Conservation (phyloP, 495 filamentous ascomycete genomes). For the Aspergillus asperescens region DNA sequence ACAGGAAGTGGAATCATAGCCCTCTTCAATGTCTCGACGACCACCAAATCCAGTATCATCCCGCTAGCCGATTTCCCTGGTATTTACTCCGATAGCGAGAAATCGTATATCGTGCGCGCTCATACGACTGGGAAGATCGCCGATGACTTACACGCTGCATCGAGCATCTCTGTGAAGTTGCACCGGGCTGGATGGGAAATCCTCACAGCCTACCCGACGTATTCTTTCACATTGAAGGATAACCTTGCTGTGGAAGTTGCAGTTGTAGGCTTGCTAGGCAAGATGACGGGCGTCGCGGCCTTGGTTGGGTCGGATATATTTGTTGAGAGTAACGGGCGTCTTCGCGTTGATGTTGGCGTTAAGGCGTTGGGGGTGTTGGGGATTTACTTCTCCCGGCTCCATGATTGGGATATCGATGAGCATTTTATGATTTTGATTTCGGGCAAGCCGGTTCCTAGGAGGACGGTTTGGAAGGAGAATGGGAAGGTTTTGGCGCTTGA, state of each 20-base stretch:
- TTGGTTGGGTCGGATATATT: slow-evolving; percentile 55
- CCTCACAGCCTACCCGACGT: slow-evolving; percentile 64
- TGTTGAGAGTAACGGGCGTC: slow-evolving; percentile 50
- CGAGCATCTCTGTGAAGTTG: slow-evolving; percentile 55
- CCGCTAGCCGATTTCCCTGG: slow-evolving; percentile 68
- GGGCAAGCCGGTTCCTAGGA: slow-evolving; percentile 59
- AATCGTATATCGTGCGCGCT: slow-evolving; percentile 64
- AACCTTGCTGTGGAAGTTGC: slow-evolving; percentile 40
- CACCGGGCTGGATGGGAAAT: slow-evolving; percentile 71
- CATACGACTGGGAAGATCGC: slow-evolving; percentile 65
- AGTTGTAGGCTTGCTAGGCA: slow-evolving; percentile 75
- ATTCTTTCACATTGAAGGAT: slow-evolving; percentile 42
- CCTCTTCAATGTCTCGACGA: slow-evolving; percentile 70
- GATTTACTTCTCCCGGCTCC: slow-evolving; percentile 61
- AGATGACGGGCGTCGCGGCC: slow-evolving; percentile 86
- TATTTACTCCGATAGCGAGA: slow-evolving; percentile 29
- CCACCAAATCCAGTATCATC: slow-evolving; percentile 58
- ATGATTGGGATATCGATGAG: slow-evolving; percentile 51
- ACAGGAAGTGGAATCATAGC: slow-evolving; percentile 74
- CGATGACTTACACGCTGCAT: slow-evolving; percentile 36
- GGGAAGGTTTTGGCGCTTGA: slow-evolving; percentile 69
- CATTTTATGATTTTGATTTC: slow-evolving; percentile 74
- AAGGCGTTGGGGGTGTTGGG: slow-evolving; percentile 82
- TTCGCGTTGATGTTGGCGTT: slow-evolving; percentile 59
- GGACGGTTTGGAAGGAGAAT: slow-evolving; percentile 59